phyloP scores from a whole-genome alignment of 164 flowering plant genomes.

The Nelumbo lutea region DNA sequence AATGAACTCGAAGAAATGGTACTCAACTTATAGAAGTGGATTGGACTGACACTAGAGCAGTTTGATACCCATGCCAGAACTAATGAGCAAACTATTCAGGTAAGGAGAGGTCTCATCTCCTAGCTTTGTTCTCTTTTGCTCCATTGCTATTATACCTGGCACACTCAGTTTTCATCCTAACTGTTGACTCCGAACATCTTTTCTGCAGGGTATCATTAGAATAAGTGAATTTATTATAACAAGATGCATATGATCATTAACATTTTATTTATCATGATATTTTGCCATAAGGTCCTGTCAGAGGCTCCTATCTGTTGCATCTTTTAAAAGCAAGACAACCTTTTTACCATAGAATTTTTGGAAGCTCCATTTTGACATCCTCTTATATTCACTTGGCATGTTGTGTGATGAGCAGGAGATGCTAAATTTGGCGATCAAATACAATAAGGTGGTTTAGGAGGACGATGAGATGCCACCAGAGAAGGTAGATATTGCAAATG shows the following conservation, averaged over 20 bases:
- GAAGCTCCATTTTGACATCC: neutral
- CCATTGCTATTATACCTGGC: neutral
- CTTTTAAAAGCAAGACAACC: too few relatives aligned
- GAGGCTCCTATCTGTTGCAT: neutral
- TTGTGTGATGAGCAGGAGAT: constrained; percentile 56
- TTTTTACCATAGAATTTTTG: neutral
- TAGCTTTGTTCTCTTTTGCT: neutral
- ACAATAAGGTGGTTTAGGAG: constrained; percentile 66
- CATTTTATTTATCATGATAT: neutral
- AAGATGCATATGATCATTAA: neutral
- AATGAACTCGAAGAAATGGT: constrained; percentile 65
- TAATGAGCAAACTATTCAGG: constrained; percentile 60
- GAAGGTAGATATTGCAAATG: constrained; percentile 88
- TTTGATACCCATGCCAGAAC: constrained; percentile 32
- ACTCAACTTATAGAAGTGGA: constrained; percentile 93
- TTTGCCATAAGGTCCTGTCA: neutral
- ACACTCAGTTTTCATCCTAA: too few relatives aligned
- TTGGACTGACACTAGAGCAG: constrained; percentile 45
- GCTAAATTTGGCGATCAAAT: constrained; percentile 73
- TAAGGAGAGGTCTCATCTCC: constrained; percentile 10
- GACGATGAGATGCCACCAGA: constrained; percentile 70
- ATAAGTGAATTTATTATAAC: neutral
- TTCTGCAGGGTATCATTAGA: too few relatives aligned
- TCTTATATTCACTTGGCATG: neutral
- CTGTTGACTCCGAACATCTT: too few relatives aligned